These are phyloP conservation scores for Termitomyces sp. DNA, from an alignment of 768 basidiomycete species.

Conservation along the genomic window DNA sequence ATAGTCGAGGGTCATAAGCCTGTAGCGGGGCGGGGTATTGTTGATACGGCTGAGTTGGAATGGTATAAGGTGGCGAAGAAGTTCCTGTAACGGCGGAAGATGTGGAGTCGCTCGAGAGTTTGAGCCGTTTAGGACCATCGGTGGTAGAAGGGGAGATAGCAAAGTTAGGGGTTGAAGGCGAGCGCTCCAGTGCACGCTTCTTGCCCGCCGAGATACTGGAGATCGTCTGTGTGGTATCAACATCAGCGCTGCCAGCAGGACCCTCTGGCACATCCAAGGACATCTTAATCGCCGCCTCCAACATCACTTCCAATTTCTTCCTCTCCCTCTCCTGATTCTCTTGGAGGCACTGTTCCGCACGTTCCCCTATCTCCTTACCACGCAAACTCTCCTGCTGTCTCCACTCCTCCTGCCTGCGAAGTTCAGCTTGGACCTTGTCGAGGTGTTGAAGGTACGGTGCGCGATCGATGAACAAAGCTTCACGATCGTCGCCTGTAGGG, in stretches of 20 bases:
- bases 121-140: slow-evolving; percentile 7
- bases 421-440: slow-evolving; percentile 8
- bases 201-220: not conserved
- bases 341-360: not conserved
- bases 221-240: not conserved
- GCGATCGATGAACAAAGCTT: not conserved
- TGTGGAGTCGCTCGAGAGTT: slow-evolving; percentile 2
- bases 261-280: slow-evolving; percentile 10
- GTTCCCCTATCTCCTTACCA: not conserved
- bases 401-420: slow-evolving; percentile 9
- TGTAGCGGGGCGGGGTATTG: slow-evolving; percentile 33
- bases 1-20: slow-evolving; percentile 28
- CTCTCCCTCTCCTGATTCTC: not conserved
- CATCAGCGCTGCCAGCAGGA: not conserved
- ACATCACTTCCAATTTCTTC: not conserved
- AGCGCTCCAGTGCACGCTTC: slow-evolving; percentile 14
- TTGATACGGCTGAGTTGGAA: slow-evolving; percentile 5
- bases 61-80: not conserved
- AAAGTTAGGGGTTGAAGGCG: not conserved
- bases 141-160: not conserved
- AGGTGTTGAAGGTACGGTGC: slow-evolving; percentile 3
- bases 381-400: slow-evolving; percentile 7
- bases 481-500: slow-evolving; percentile 11
- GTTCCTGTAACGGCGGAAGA: not conserved
- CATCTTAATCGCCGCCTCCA: not conserved